phyloP scores from a whole-genome alignment of 495 filamentous ascomycete species.

The Penicillium maclennaniae region DNA sequence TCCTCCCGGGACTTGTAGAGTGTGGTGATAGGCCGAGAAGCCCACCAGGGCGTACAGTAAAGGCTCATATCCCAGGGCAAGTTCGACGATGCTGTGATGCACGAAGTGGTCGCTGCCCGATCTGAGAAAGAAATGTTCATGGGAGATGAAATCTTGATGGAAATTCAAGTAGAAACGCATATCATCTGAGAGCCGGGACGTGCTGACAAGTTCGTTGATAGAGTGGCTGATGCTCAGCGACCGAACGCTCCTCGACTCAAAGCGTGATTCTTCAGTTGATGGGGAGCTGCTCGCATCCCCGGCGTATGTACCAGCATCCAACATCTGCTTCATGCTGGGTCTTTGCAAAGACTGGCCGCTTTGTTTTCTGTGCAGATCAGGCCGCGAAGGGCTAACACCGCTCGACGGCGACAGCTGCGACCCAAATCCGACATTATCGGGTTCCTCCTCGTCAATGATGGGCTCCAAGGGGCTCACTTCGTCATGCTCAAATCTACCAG shows the following conservation, averaged over 20 bases:
- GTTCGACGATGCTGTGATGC: constrained; percentile 61
- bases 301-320: constrained; percentile 22
- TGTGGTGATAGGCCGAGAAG: constrained; percentile 84
- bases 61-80: constrained; percentile 74
- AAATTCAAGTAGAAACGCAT: constrained; percentile 76
- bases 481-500: constrained; percentile 43
- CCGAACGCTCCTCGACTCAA: constrained; percentile 33
- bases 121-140: constrained; percentile 78
- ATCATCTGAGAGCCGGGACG: constrained; percentile 56
- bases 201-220: constrained; percentile 27
- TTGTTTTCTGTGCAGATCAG: constrained; percentile 27
- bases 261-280: constrained; percentile 38
- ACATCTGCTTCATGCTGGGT: constrained; percentile 37
- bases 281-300: constrained; percentile 43
- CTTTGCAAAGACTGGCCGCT: constrained; percentile 40
- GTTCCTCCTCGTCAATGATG: constrained; percentile 60
- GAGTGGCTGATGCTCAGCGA: constrained; percentile 33
- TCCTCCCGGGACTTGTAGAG: constrained; percentile 61
- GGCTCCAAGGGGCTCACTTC: constrained; percentile 51
- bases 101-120: constrained; percentile 66
- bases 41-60: constrained; percentile 86
- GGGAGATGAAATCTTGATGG: constrained; percentile 66
- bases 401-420: constrained; percentile 27
- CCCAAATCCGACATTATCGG: constrained; percentile 24
- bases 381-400: constrained; percentile 19